phyloP scores from a whole-genome alignment of 331 rosid species.

The Ulmus americana region DNA sequence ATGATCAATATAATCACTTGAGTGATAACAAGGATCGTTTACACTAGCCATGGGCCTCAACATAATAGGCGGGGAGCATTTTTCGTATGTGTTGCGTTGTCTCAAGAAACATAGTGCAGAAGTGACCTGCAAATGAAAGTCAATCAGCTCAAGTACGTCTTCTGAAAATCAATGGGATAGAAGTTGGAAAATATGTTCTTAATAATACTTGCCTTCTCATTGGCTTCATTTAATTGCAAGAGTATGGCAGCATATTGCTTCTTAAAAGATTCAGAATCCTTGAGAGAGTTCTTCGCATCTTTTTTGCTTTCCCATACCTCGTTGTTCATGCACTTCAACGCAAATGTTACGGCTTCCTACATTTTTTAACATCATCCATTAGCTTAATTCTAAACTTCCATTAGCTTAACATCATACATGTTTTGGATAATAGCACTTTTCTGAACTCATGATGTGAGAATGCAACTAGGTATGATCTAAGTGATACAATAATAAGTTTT shows the following conservation, averaged over 20 bases:
- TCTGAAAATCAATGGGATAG: slow-evolving; percentile 11
- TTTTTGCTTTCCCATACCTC: slow-evolving; percentile 61
- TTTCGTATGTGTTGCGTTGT: slow-evolving; percentile 78
- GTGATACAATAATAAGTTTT: slow-evolving; percentile 1
- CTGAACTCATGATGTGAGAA: background rate
- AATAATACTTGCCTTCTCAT: slow-evolving; percentile 59
- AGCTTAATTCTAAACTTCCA: slow-evolving; percentile 21
- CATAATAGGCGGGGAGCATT: slow-evolving; percentile 41
- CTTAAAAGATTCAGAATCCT: slow-evolving; percentile 69
- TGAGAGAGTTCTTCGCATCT: slow-evolving; percentile 50
- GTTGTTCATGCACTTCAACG: slow-evolving; percentile 74
- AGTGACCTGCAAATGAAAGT: slow-evolving; percentile 59
- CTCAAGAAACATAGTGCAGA: slow-evolving; percentile 73
- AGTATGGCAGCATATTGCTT: slow-evolving; percentile 81
- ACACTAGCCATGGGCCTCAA: slow-evolving; percentile 42
- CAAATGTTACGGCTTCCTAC: slow-evolving; percentile 75
- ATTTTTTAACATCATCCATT: slow-evolving; percentile 31
- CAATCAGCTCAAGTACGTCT: slow-evolving; percentile 25
- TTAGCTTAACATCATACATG: too few relatives aligned
- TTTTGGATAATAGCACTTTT: slow-evolving; percentile 8
- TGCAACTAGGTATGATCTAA: background rate
- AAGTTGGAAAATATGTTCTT: slow-evolving; percentile 16
- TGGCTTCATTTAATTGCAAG: slow-evolving; percentile 68
- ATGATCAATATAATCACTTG: slow-evolving; percentile 48
- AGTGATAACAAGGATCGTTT: slow-evolving; percentile 47